These are phyloP conservation scores for Boletus edulis DNA, from an alignment of 768 basidiomycete species.

Conservation along the genomic window DNA sequence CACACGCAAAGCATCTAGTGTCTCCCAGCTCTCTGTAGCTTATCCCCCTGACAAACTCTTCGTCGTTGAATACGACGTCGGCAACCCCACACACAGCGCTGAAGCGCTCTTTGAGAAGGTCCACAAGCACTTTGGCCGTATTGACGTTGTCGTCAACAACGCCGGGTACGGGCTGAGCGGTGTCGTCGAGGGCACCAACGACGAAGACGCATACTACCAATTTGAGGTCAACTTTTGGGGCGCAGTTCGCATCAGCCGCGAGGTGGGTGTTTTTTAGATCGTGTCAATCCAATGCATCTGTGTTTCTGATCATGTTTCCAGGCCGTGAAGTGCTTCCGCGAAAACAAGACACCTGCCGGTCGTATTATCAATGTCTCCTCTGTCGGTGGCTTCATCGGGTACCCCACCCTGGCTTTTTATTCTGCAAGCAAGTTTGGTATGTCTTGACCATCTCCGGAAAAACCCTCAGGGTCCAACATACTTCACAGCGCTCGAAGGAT, in stretches of 20 bases:
- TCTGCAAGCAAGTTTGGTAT: constrained; percentile 24
- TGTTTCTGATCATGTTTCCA: not conserved
- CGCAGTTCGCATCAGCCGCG: constrained; percentile 20
- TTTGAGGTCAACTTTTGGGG: constrained; percentile 38
- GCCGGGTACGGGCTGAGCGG: constrained; percentile 24
- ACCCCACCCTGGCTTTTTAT: constrained; percentile 19
- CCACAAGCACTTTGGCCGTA: constrained; percentile 25
- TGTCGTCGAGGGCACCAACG: constrained; percentile 27
- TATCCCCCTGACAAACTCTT: constrained; percentile 24
- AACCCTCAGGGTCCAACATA: no score
- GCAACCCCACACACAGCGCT: constrained; percentile 14
- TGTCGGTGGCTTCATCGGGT: constrained; percentile 14
- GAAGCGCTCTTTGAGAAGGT: constrained; percentile 23
- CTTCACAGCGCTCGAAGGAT: constrained; percentile 24
- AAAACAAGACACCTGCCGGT: constrained; percentile 23
- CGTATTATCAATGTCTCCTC: constrained; percentile 25
- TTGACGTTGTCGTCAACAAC: constrained; percentile 37
- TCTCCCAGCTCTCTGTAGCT: constrained; percentile 12
- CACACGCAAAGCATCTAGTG: constrained; percentile 23
- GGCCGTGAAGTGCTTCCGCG: constrained; percentile 31
- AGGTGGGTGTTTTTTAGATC: constrained; percentile 14
- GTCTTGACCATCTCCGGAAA: not conserved
- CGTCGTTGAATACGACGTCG: constrained; percentile 32
- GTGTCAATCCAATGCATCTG: not conserved
- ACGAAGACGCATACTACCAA: constrained; percentile 24